These are phyloP conservation scores for Astraeus odoratus DNA, from an alignment of 768 basidiomycete species.

Conservation along the genomic window DNA sequence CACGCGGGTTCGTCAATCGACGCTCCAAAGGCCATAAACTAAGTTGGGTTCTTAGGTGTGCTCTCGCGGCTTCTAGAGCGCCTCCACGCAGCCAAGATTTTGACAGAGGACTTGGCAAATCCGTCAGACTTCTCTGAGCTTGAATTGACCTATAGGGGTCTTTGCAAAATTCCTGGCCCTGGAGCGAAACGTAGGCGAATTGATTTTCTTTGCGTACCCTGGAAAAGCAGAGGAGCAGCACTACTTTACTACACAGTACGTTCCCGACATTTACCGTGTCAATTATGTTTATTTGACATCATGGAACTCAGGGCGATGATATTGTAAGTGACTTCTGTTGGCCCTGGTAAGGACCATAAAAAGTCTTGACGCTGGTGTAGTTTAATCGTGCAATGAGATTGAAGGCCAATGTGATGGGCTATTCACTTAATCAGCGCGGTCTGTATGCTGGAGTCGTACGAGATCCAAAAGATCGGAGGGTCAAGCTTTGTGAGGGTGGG, in stretches of 20 bases:
- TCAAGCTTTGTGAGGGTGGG: constrained; percentile 57
- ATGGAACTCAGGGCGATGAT: constrained; percentile 66
- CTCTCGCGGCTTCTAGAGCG: constrained; percentile 49
- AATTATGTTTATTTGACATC: not conserved
- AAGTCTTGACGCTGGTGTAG: constrained; percentile 30
- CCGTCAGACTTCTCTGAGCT: constrained; percentile 62
- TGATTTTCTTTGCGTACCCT: constrained; percentile 81
- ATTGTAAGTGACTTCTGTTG: constrained; percentile 55
- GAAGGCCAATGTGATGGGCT: constrained; percentile 76
- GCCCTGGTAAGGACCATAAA: not conserved
- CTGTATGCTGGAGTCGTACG: constrained; percentile 68
- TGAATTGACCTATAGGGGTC: constrained; percentile 77
- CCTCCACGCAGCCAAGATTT: constrained; percentile 50
- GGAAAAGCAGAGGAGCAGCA: constrained; percentile 72
- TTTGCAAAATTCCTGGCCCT: constrained; percentile 53
- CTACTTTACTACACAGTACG: constrained; percentile 84
- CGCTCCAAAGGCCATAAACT: not conserved
- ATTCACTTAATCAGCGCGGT: constrained; percentile 84
- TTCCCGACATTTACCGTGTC: not conserved
- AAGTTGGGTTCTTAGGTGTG: constrained; percentile 38
- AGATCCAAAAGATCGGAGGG: constrained; percentile 52
- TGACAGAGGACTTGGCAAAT: constrained; percentile 75
- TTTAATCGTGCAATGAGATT: constrained; percentile 87
- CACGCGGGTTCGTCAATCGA: constrained; percentile 49
- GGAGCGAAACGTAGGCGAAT: constrained; percentile 60